Conservation (phyloP, 306 rosid genomes). For the Cucurbita argyrosperma region DNA sequence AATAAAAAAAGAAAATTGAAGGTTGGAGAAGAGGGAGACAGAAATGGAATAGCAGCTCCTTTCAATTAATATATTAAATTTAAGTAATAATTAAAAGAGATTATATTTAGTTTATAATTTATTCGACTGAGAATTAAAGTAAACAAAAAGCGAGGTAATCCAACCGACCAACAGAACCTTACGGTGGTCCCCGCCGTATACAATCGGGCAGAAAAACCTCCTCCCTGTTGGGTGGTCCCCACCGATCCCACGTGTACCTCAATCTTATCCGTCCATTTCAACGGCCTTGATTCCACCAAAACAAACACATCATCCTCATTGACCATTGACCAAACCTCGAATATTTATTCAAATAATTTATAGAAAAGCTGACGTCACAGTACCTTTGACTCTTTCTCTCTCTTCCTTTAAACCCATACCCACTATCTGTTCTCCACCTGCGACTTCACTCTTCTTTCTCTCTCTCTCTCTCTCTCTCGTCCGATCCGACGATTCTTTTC, state of each 20-base stretch:
- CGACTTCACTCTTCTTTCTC: neutral
- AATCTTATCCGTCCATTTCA: neutral
- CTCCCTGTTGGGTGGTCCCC: constrained; percentile 33
- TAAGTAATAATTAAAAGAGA: neutral
- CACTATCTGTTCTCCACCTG: constrained; percentile 16
- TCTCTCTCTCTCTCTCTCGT: neutral
- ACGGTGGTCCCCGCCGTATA: constrained; percentile 15
- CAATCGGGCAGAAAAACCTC: constrained; percentile 2
- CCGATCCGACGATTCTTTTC: neutral
- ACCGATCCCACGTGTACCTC: constrained; percentile 14
- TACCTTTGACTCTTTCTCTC: constrained; percentile 58
- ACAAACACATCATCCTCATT: constrained; percentile 14
- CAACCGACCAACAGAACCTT: constrained; percentile 28
- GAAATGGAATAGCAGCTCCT: neutral
- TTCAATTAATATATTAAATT: neutral
- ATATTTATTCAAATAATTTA: neutral
- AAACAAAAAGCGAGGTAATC: constrained; percentile 2
- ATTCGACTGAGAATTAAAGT: neutral
- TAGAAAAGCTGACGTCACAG: constrained; percentile 41
- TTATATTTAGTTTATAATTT: neutral
- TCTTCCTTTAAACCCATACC: constrained; percentile 46
- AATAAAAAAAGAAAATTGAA: no score
- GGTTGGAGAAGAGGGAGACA: constrained; percentile 10
- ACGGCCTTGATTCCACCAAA: constrained; percentile 2
- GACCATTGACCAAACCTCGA: constrained; percentile 30